Percentiles rank a stretch among this genome's conserved stretches.
phyloP scores from a whole-genome alignment of 306 rosid species.

The Hippophae tibetana region DNA sequence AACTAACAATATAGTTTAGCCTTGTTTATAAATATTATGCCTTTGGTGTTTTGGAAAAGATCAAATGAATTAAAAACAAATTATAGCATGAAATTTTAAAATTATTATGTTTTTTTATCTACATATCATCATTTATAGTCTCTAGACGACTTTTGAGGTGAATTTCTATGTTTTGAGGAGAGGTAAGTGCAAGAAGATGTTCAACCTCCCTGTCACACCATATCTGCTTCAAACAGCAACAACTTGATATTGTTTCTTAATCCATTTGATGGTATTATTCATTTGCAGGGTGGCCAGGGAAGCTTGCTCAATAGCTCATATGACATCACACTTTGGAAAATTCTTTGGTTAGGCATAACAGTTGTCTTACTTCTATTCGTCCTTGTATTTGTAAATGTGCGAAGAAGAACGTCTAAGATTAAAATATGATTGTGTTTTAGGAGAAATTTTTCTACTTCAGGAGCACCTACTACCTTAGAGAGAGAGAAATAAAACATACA shows the following conservation, averaged over 20 bases:
- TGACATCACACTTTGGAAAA: constrained; percentile 32
- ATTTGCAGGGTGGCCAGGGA: constrained; percentile 54
- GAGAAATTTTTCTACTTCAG: neutral
- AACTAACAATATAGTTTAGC: too few species aligned
- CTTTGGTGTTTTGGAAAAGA: too few species aligned
- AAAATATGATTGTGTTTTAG: constrained; percentile 33
- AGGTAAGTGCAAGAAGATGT: too few species aligned
- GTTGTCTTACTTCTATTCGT: constrained; percentile 26
- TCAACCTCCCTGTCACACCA: too few species aligned
- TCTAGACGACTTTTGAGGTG: too few species aligned
- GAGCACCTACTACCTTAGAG: neutral
- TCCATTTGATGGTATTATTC: constrained; percentile 8
- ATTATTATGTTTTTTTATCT: too few species aligned
- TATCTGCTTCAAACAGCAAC: constrained; percentile 4
- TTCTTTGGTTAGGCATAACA: constrained; percentile 26
- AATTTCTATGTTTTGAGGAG: too few species aligned
- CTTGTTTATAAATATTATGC: too few species aligned
- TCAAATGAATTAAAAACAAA: too few species aligned
- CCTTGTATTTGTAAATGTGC: constrained; percentile 45
- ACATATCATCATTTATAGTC: too few species aligned
- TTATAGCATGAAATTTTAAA: too few species aligned
- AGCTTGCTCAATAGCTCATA: constrained; percentile 22
- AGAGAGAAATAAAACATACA: too few species aligned
- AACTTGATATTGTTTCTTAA: neutral
- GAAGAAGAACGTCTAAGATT: constrained; percentile 64